These are phyloP conservation scores for Leccinum boreale DNA, from an alignment of 768 basidiomycete genomes.

Conservation along the genomic window DNA sequence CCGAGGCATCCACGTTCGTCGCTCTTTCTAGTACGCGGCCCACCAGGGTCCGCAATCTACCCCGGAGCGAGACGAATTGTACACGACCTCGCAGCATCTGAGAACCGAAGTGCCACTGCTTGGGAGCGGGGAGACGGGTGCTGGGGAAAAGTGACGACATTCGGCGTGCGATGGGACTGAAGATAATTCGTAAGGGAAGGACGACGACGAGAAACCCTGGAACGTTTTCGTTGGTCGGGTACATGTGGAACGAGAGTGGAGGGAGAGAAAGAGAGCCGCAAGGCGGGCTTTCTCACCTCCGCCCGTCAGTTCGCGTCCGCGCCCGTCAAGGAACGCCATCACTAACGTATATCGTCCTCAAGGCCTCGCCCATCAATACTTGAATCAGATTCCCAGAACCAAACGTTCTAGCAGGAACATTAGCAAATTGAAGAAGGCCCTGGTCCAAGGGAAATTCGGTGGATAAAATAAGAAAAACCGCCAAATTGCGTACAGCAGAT, in stretches of 20 bases:
- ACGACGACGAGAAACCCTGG: background rate
- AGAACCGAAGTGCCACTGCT: background rate
- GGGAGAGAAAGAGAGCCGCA: background rate
- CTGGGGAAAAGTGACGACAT: background rate
- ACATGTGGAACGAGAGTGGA: background rate
- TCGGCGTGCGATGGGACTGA: background rate
- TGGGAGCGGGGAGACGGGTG: background rate
- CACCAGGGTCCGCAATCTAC: constrained; percentile 17
- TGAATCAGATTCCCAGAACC: background rate
- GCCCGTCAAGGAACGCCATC: background rate
- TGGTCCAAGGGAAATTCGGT: background rate
- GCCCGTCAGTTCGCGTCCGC: background rate
- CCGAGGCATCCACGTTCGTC: constrained; percentile 10
- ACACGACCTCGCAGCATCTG: background rate
- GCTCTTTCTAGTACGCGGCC: background rate
- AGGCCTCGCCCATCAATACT: background rate
- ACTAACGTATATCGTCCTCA: background rate
- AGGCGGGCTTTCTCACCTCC: background rate
- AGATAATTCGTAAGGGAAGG: background rate
- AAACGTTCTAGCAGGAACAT: background rate
- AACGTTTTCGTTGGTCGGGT: background rate
- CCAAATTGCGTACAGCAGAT: background rate
- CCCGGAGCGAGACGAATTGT: background rate
- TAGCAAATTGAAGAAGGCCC: background rate
- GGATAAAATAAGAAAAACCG: background rate